Evolutionary conservation across 2,329 filamentous ascomycete species (phyloP).

Genomic region (Xylariaceae sp.): DNA sequence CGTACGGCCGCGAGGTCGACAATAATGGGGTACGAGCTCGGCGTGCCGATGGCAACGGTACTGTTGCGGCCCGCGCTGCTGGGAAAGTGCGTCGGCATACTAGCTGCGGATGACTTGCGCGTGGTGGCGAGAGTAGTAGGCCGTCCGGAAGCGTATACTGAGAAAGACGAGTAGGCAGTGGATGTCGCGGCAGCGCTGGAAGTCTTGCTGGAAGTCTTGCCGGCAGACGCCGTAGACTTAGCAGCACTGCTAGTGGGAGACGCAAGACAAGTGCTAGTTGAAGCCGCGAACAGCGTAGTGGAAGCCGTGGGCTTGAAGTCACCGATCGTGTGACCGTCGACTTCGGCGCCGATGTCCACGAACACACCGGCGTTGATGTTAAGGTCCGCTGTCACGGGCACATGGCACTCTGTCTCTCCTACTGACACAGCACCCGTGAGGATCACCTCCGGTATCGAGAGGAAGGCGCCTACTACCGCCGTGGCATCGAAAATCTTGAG

Average conservation of each 20-base stretch:
- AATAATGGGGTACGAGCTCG: conserved; percentile 6
- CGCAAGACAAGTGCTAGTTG: conserved; percentile 26
- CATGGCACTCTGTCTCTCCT: conserved; percentile 14
- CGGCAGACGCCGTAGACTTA: no score
- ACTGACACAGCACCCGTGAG: conserved; percentile 12
- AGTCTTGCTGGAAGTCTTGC: no score
- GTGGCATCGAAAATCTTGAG: conserved; percentile 21
- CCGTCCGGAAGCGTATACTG: no score
- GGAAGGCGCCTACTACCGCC: conserved; percentile 27
- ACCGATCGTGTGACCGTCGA: conserved; percentile 22
- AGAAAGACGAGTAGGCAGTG: no score
- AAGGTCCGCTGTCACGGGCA: conserved; percentile 26
- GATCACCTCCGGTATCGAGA: conserved; percentile 28
- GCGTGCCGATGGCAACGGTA: background rate
- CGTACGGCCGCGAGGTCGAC: background rate
- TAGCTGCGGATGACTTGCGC: no score
- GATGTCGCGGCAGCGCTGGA: no score
- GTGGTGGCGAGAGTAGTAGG: no score
- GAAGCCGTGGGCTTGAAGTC: conserved; percentile 27
- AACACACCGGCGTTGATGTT: conserved; percentile 33
- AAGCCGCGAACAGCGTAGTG: conserved; percentile 28
- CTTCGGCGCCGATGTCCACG: conserved; percentile 28
- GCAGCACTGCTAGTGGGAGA: background rate
- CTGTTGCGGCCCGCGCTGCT: background rate
- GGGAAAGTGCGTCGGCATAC: no score